A percentile compares a stretch with the other conserved stretches of the same genome.
Evolutionary conservation across 1,284 basidiomycete species (phyloP).

Genomic region (Microbotryomycetes sp.): DNA sequence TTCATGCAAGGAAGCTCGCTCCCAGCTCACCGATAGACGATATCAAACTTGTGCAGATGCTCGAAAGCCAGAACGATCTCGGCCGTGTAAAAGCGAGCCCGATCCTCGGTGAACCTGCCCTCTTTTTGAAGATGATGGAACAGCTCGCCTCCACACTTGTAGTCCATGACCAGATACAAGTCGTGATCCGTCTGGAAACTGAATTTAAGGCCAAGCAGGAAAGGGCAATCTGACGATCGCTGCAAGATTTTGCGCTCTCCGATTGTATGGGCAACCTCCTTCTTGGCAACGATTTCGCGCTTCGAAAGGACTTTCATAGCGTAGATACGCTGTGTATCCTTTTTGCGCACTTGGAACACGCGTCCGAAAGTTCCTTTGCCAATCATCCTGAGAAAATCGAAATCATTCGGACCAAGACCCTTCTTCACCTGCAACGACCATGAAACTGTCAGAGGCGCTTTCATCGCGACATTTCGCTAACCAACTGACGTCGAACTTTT

Average conservation of each 20-base stretch:
- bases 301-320: constrained; percentile 99
- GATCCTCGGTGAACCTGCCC: constrained; percentile 82
- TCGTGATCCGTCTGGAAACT: constrained; percentile 95
- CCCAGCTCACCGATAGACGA: constrained; percentile 74
- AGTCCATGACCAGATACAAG: constrained; percentile 95
- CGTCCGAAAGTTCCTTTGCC: constrained; percentile 98
- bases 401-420: constrained; percentile 54
- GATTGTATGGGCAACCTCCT: constrained; percentile 98
- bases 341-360: constrained; percentile 97
- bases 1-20: background rate
- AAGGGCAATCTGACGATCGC: constrained; percentile 85
- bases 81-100: constrained; percentile 90
- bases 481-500: constrained; percentile 72
- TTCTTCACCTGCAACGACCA: constrained; percentile 30
- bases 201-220: constrained; percentile 97
- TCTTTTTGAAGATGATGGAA: constrained; percentile 98
- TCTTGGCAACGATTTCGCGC: constrained; percentile 97
- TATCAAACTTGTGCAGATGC: constrained; percentile 94
- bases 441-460: background rate
- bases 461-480: no score
- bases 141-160: constrained; percentile 96
- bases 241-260: constrained; percentile 99
- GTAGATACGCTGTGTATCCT: constrained; percentile 96
- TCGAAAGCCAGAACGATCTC: constrained; percentile 89
- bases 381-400: constrained; percentile 98